These are phyloP conservation scores for Madurella mycetomatis DNA, from an alignment of 2,329 filamentous ascomycete species.

Conservation along the genomic window DNA sequence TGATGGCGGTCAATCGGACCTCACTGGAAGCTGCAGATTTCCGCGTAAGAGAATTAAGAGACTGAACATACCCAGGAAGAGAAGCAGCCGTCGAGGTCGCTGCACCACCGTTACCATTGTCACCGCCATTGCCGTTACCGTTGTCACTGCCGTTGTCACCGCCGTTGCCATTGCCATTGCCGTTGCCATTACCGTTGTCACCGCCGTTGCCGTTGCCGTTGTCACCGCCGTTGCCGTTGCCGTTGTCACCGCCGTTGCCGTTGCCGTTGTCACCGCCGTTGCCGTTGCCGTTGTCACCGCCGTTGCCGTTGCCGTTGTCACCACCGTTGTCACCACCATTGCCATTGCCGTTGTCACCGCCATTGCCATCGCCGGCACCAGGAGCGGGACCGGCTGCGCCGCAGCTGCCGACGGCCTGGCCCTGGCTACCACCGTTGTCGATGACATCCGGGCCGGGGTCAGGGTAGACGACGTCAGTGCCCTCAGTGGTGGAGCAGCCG, in stretches of 20 bases:
- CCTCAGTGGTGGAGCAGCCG: slow-evolving; percentile 51
- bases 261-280: background rate
- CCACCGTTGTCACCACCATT: background rate
- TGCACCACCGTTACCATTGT: no score
- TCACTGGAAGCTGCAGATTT: background rate
- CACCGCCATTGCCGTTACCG: no score
- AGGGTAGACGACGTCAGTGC: slow-evolving; percentile 59
- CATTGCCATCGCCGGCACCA: slow-evolving; percentile 20
- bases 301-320: background rate
- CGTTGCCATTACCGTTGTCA: background rate
- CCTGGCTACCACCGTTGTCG: slow-evolving; percentile 3
- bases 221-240: slow-evolving; percentile 22
- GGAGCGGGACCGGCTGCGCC: slow-evolving; percentile 27
- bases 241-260: background rate
- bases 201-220: slow-evolving; percentile 7
- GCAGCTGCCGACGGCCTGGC: slow-evolving; percentile 24
- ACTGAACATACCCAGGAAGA: slow-evolving; percentile 20
- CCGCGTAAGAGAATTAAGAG: background rate
- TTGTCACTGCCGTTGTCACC: no score
- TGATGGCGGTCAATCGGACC: background rate
- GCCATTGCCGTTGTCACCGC: slow-evolving; percentile 17
- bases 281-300: no score
- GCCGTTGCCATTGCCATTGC: background rate
- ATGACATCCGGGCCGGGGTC: slow-evolving; percentile 41
- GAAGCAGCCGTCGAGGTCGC: background rate